phyloP scores from a whole-genome alignment of 805 yeast species.

The Starmerella floris region DNA sequence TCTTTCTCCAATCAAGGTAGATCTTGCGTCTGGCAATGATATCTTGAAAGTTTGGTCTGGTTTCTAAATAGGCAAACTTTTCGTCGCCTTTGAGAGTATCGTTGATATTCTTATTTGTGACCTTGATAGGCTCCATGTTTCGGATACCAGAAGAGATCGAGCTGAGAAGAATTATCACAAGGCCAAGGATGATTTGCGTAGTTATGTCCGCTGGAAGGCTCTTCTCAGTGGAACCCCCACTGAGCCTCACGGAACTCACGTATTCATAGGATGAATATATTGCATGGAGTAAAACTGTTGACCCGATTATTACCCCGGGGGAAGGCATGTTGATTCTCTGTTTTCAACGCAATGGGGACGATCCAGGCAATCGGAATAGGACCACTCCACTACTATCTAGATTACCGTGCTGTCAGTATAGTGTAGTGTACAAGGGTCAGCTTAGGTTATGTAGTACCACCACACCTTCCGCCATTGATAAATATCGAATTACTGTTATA shows the following conservation, averaged over 20 bases:
- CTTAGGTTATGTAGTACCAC: no score
- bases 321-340: background rate
- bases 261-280: slow-evolving; percentile 16
- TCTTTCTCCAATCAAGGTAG: slow-evolving; percentile 25
- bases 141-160: slow-evolving; percentile 26
- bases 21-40: slow-evolving; percentile 35
- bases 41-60: slow-evolving; percentile 42
- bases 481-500: no score
- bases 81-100: slow-evolving; percentile 37
- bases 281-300: slow-evolving; percentile 10
- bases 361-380: no score
- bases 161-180: slow-evolving; percentile 32
- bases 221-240: background rate
- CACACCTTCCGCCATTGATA: no score
- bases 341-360: background rate
- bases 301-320: slow-evolving; percentile 7
- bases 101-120: slow-evolving; percentile 37
- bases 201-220: slow-evolving; percentile 27
- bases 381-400: no score
- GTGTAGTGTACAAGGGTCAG: no score
- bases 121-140: slow-evolving; percentile 36
- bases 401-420: no score
- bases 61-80: slow-evolving; percentile 37
- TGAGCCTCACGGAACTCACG: slow-evolving; percentile 7
- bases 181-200: slow-evolving; percentile 39